phyloP scores from a whole-genome alignment of 768 basidiomycete species.

The Amanita polypyramis region DNA sequence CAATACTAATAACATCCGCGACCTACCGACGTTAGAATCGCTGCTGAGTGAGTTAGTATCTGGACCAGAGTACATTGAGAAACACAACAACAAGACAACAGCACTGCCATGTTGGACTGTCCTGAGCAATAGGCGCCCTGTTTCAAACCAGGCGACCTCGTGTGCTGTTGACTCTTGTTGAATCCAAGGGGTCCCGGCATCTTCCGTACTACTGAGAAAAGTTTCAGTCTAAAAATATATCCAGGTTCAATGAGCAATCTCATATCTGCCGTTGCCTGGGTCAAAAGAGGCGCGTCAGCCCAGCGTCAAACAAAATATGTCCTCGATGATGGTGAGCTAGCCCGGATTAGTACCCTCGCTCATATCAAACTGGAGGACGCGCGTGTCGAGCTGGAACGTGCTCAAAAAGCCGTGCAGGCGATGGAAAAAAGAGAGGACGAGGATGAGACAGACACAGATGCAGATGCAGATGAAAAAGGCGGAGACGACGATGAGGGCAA shows the following conservation, averaged over 20 bases:
- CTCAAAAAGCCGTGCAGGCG: slow-evolving; percentile 61
- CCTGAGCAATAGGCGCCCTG: too few species aligned
- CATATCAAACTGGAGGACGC: slow-evolving; percentile 87
- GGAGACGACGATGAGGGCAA: slow-evolving; percentile 37
- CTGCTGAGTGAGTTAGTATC: too few species aligned
- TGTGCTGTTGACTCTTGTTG: background rate
- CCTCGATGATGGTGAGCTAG: slow-evolving; percentile 83
- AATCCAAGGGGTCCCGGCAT: background rate
- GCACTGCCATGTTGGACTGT: too few species aligned
- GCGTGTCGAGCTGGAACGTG: slow-evolving; percentile 70
- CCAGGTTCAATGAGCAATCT: slow-evolving; percentile 49
- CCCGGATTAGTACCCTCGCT: slow-evolving; percentile 82
- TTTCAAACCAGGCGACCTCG: too few species aligned
- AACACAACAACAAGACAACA: too few species aligned
- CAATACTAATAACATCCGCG: too few species aligned
- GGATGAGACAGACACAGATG: slow-evolving; percentile 43
- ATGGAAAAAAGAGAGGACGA: slow-evolving; percentile 64
- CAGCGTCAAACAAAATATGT: slow-evolving; percentile 79
- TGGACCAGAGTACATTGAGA: too few species aligned
- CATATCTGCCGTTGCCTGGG: slow-evolving; percentile 71
- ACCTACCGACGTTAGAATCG: too few species aligned
- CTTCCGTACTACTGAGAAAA: background rate
- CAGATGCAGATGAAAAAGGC: slow-evolving; percentile 33
- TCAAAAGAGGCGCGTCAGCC: slow-evolving; percentile 67
- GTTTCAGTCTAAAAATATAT: slow-evolving; percentile 1